Evolutionary conservation across 1,139 yeast genomes (phyloP).

Genomic region (Geotrichum candidum): DNA sequence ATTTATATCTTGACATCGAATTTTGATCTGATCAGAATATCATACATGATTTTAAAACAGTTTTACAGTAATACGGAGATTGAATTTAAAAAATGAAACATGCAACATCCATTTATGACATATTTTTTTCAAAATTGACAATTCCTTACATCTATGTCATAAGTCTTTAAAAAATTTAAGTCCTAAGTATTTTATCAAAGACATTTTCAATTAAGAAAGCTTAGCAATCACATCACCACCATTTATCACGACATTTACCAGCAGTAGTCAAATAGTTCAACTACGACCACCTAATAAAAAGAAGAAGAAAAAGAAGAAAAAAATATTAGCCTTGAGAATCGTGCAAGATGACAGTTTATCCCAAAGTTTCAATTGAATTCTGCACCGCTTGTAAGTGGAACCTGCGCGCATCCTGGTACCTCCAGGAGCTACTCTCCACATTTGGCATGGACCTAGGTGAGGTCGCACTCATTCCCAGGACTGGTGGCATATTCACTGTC

Average conservation of each 20-base stretch:
- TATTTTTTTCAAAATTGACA: too few relatives aligned
- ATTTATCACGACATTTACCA: not conserved
- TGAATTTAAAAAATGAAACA: too few relatives aligned
- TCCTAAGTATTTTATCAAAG: not conserved
- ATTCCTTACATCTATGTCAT: too few relatives aligned
- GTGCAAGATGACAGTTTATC: constrained; percentile 24
- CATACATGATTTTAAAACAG: too few relatives aligned
- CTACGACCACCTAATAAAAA: not conserved
- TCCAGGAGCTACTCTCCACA: constrained; percentile 57
- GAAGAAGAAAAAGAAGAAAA: too few relatives aligned
- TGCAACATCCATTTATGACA: too few relatives aligned
- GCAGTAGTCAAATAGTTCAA: not conserved
- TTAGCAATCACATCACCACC: not conserved
- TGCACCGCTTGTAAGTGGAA: constrained; percentile 64
- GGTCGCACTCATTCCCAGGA: constrained; percentile 47
- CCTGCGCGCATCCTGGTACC: constrained; percentile 61
- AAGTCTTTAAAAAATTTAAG: too few relatives aligned
- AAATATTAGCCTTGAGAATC: too few relatives aligned
- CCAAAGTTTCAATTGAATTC: constrained; percentile 49
- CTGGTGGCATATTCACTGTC: constrained; percentile 50
- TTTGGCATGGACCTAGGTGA: constrained; percentile 50
- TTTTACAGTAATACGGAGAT: too few relatives aligned
- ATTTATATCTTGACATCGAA: too few relatives aligned
- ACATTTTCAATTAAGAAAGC: too few relatives aligned
- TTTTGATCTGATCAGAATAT: too few relatives aligned